Evolutionary conservation across 192 early-diverging fungal species (phyloP), one percentile per base, ranked within the genome.

Genomic region (Lobosporangium transversale): DNA sequence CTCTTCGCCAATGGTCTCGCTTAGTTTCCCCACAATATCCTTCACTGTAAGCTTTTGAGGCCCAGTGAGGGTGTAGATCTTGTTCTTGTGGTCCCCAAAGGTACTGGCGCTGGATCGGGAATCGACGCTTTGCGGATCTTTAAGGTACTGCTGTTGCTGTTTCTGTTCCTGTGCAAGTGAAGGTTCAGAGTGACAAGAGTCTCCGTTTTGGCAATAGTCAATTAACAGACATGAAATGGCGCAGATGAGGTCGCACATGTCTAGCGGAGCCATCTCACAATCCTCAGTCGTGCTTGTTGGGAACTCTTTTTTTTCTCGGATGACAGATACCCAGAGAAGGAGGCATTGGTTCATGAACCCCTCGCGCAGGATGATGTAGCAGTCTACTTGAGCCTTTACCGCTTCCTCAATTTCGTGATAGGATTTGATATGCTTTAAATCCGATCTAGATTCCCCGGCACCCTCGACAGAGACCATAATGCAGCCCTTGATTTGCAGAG

Each of bases 51-150:
- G 44, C 44, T 62, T 62, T 21, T 49, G 4, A 12, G 68, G 68
- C 0, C 68, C 68, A 9, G 68, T 70, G 44, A 70, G 24, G 14
- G 53, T 70, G 43, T 70, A 70, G 59, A 30, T 43, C 33, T 70
- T 70, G 53, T 70, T 70, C 42, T 33, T 60, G 29, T 62, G 53
- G 20, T 50, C 14, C 9, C 45, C 64, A 15, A 70, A 55, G 2
- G 26, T 21, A n/a, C n/a, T n/a, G n/a, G n/a, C n/a, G n/a, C n/a
- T n/a, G n/a, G n/a, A n/a, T n/a, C n/a, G n/a, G n/a, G n/a, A n/a
- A 35, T 21, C 45, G 15, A 21, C 18, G 18, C 29, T 58, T 4
- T 47, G 30, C 30, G 7, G 21, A 7, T 61, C 31, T 4, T 18
- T 18, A 14, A 20, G 26, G 17, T 12, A 45, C 35, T 43, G 40